phyloP scores from a whole-genome alignment of 148 eudicot genomes.

The Bassia scoparia region DNA sequence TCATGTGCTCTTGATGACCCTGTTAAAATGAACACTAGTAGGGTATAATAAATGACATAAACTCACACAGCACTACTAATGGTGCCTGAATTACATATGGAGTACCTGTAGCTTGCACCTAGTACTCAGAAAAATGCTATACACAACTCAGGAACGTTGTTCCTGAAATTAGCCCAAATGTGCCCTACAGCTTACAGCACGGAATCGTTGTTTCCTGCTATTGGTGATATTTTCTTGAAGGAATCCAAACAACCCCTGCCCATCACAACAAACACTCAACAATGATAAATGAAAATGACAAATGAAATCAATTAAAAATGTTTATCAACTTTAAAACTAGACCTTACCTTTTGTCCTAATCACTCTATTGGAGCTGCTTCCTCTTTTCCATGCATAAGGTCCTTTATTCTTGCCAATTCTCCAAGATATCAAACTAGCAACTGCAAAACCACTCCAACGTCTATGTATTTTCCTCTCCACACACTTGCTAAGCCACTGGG shows the following conservation, averaged over 20 bases:
- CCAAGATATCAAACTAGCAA: not conserved
- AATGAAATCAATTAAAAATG: not conserved
- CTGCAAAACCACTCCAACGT: slow-evolving; percentile 13
- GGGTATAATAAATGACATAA: too few species aligned
- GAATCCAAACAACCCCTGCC: slow-evolving; percentile 6
- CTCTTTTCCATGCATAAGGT: not conserved
- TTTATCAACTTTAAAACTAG: not conserved
- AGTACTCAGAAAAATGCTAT: not conserved
- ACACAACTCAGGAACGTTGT: not conserved
- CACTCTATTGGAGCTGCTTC: not conserved
- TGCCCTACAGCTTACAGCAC: slow-evolving; percentile 7
- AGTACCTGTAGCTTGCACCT: slow-evolving; percentile 4
- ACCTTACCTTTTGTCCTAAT: slow-evolving; percentile 17
- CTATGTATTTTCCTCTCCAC: slow-evolving; percentile 5
- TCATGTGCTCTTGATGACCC: not conserved
- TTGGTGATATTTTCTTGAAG: not conserved
- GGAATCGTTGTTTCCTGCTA: slow-evolving; percentile 4
- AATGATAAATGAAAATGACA: too few species aligned
- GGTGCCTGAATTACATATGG: not conserved
- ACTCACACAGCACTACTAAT: not conserved
- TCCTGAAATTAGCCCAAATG: slow-evolving; percentile 13
- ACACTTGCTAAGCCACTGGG: slow-evolving; percentile 3
- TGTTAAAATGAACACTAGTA: not conserved
- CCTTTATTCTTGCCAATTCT: not conserved
- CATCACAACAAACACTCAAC: not conserved